Evolutionary conservation across 2,329 filamentous ascomycete species (phyloP), one percentile per base, ranked within the genome.

Genomic region (Rutstroemia sp.): DNA sequence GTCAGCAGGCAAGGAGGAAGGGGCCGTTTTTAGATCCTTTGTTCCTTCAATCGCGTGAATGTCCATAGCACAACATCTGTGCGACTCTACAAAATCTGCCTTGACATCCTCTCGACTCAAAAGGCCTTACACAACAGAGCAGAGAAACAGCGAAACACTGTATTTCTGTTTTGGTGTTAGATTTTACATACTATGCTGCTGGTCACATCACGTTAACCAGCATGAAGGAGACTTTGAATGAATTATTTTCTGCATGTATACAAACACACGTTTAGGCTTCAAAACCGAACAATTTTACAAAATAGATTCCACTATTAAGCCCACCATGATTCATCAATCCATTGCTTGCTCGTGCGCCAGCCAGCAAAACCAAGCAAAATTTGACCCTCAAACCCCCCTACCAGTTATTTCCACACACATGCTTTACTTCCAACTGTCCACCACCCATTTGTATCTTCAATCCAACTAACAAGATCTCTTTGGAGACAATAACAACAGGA

Each of bases 261-360:
- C 27, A 30, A 30, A 30, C 27, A 30, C 42, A 45, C 42, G 19
- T 45, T 45, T 12, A 23, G 19, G 42, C 10, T 23, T 45, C 19
- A 21, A 45, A 45, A 4, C 3, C 18, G 23, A 50, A 46, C 52
- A 42, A 47, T 52, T 61, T 58, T 58, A 62, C 58, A 63, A 59
- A 65, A 63, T 63, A 61, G 64, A 63, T 63, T 63, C 60, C 64
- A 61, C 62, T 67, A 68, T 66, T 68, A 67, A 62, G 59, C 50
- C 62, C 62, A 45, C 62, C 59, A 63, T 65, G 60, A 63, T 62
- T 63, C 61, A 63, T 63, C 58, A 59, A 50, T 51, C 54, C 54
- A 56, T 49, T 50, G 52, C 53, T 48, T 52, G 56, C 61, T 60
- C 58, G 50, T 55, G 52, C 52, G 52, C 60, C 61, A 63, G 44